Evolutionary conservation across 176 grass and related monocot species (phyloP).

Genomic region (bread wheat (Triticum aestivum)): DNA sequence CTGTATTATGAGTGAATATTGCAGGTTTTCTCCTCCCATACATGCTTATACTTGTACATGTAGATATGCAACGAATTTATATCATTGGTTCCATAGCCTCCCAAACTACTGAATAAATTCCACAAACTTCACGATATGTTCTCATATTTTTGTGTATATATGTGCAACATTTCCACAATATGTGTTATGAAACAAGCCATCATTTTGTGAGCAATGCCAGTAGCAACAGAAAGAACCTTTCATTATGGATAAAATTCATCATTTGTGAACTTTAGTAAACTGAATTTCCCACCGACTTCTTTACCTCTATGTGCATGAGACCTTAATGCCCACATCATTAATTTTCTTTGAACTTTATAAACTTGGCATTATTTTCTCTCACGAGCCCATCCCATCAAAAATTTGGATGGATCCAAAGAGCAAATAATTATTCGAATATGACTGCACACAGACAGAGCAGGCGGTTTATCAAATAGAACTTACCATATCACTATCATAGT

Average conservation of each 20-base stretch:
- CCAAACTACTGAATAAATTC: not conserved
- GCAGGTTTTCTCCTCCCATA: not conserved
- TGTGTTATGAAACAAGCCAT: not conserved
- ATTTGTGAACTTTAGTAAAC: not conserved
- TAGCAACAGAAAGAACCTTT: not conserved
- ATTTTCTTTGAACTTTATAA: not conserved
- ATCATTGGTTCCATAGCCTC: not conserved
- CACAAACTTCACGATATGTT: too few relatives aligned
- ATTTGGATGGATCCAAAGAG: not conserved
- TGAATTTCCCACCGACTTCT: not conserved
- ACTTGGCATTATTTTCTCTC: not conserved
- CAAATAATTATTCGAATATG: not conserved
- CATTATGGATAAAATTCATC: not conserved
- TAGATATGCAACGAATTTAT: not conserved
- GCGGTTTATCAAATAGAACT: constrained; percentile 35
- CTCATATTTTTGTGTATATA: not conserved
- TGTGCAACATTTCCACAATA: not conserved
- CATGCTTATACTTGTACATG: not conserved
- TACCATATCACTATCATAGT: constrained; percentile 87
- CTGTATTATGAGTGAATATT: not conserved
- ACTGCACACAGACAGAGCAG: not conserved
- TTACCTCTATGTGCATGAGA: not conserved
- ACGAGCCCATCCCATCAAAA: not conserved
- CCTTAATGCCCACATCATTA: not conserved
- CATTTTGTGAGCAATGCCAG: not conserved